These are phyloP conservation scores for Pulveroboletus sp. DNA, from an alignment of 1,284 basidiomycete genomes.

Conservation along the genomic window DNA sequence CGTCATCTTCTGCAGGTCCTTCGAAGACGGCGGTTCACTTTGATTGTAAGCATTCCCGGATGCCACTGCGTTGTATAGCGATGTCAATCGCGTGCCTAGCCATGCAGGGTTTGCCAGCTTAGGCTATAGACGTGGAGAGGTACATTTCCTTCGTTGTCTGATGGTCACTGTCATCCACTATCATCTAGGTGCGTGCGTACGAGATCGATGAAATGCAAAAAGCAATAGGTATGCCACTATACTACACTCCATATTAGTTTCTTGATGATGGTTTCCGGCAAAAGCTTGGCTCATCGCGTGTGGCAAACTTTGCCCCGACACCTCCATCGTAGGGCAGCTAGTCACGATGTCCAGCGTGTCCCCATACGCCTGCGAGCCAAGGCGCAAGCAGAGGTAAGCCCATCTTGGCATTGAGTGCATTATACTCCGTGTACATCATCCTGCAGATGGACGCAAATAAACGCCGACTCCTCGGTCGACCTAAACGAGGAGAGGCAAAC, in stretches of 20 bases:
- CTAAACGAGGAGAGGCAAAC: conserved; percentile 58
- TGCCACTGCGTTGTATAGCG: background rate
- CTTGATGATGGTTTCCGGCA: conserved; percentile 34
- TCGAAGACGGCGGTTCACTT: conserved; percentile 37
- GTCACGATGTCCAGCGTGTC: conserved; percentile 91
- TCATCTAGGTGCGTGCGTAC: conserved; percentile 68
- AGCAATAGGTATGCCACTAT: conserved; percentile 65
- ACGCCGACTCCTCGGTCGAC: conserved; percentile 50
- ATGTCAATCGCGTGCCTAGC: conserved; percentile 34
- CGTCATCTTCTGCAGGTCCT: conserved; percentile 33
- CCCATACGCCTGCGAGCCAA: conserved; percentile 75
- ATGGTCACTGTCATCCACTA: background rate
- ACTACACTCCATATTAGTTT: background rate
- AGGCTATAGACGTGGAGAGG: conserved; percentile 78
- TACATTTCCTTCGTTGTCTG: conserved; percentile 28
- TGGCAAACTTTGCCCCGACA: conserved; percentile 92
- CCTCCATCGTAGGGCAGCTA: conserved; percentile 85
- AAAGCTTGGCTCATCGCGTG: conserved; percentile 68
- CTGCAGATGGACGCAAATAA: conserved; percentile 74
- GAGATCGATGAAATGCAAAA: conserved; percentile 87
- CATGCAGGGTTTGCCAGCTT: conserved; percentile 60
- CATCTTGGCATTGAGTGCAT: background rate
- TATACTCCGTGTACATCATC: conserved; percentile 5
- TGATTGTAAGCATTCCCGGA: conserved; percentile 35
- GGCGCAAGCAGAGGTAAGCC: conserved; percentile 73